A percentile compares a stretch with the other conserved stretches of the same genome.
Conservation (phyloP, 2,329 filamentous ascomycete genomes). For the Trichoderma arundinaceum region DNA sequence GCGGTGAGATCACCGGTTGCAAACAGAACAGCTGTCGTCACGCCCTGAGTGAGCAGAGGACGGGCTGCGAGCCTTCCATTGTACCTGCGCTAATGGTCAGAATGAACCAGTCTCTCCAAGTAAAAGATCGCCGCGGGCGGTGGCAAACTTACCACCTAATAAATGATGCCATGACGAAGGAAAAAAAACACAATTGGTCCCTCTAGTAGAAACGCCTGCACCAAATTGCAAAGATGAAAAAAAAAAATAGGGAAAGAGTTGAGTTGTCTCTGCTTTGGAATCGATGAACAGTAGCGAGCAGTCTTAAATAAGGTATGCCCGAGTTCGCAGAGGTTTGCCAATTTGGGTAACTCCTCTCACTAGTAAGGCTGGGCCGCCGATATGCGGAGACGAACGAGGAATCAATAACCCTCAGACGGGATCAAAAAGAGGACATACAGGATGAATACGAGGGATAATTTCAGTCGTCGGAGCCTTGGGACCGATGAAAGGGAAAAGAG, state of each 20-base stretch:
- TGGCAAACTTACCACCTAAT: conserved; percentile 29
- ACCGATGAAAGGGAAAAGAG: background rate
- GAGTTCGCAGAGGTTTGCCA: conserved; percentile 20
- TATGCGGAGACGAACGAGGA: conserved; percentile 15
- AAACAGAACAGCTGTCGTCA: conserved; percentile 91
- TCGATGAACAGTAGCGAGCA: conserved; percentile 5
- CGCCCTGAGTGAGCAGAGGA: conserved; percentile 86
- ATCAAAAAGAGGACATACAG: background rate
- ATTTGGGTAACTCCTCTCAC: conserved; percentile 27
- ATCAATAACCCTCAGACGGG: background rate
- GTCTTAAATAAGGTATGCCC: conserved; percentile 18
- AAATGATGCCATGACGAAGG: conserved; percentile 26
- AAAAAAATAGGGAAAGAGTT: background rate
- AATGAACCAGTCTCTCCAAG: background rate
- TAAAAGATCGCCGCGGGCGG: conserved; percentile 5
- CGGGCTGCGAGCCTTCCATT: conserved; percentile 79
- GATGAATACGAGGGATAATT: background rate
- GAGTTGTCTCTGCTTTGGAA: background rate
- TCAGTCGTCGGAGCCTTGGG: background rate
- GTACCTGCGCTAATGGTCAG: conserved; percentile 66
- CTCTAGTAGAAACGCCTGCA: conserved; percentile 23
- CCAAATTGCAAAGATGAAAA: conserved; percentile 6
- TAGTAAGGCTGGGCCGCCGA: conserved; percentile 19
- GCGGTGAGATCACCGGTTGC: conserved; percentile 89
- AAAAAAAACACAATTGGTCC: conserved; percentile 13